Conservation (phyloP, 2,329 filamentous ascomycete species). For the Tolypocladium sp. region DNA sequence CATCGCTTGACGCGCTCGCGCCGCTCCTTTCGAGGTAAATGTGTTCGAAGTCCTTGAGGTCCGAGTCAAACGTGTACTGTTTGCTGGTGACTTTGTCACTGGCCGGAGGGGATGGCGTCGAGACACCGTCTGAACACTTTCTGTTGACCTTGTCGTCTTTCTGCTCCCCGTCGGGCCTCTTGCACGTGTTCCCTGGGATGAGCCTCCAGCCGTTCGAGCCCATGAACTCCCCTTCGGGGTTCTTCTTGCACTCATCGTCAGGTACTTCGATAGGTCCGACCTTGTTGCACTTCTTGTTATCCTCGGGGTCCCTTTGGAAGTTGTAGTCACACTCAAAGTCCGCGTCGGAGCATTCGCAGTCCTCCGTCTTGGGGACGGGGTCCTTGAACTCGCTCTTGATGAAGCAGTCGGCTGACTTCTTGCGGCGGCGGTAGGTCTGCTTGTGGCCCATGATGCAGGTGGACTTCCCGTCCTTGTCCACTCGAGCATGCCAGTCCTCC, state of each 20-base stretch:
- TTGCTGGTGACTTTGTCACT: slow-evolving; percentile 58
- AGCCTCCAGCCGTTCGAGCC: slow-evolving; percentile 86
- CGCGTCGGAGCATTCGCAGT: slow-evolving; percentile 70
- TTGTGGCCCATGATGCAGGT: slow-evolving; percentile 95
- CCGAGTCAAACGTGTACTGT: slow-evolving; percentile 53
- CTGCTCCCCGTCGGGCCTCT: slow-evolving; percentile 48
- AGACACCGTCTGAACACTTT: slow-evolving; percentile 58
- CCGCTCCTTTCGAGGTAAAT: slow-evolving; percentile 73
- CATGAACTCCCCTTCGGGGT: slow-evolving; percentile 61
- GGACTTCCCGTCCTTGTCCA: slow-evolving; percentile 69
- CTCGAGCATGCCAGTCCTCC: slow-evolving; percentile 80
- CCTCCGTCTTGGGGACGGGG: slow-evolving; percentile 56
- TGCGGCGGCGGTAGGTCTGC: slow-evolving; percentile 77
- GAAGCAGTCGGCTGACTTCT: slow-evolving; percentile 83
- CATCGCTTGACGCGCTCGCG: slow-evolving; percentile 54
- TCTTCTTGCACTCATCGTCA: slow-evolving; percentile 60
- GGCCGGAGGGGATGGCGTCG: slow-evolving; percentile 39
- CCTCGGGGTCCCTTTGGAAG: slow-evolving; percentile 57
- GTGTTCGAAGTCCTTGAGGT: slow-evolving; percentile 42
- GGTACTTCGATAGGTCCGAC: slow-evolving; percentile 56
- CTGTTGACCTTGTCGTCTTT: slow-evolving; percentile 67
- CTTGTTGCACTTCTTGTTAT: slow-evolving; percentile 60
- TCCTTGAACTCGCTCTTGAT: slow-evolving; percentile 79
- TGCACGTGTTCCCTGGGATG: slow-evolving; percentile 76
- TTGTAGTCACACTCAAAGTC: slow-evolving; percentile 98